phyloP scores from a whole-genome alignment of 2,329 filamentous ascomycete genomes.

The Boeremia lycopersici region DNA sequence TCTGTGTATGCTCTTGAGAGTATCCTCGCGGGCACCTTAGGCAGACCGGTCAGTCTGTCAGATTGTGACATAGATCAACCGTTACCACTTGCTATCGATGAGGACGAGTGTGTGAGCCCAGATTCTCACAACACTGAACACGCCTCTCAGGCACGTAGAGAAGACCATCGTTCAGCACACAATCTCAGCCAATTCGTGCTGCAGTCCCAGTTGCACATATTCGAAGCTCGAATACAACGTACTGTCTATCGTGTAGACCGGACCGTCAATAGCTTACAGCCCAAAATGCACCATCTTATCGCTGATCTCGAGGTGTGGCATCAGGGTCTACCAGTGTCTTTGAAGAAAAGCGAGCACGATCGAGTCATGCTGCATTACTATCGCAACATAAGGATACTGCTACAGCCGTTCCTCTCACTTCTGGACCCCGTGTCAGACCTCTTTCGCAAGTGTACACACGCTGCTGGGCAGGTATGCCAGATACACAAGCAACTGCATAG shows the following conservation, averaged over 20 bases:
- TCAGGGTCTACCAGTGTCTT: conserved; percentile 43
- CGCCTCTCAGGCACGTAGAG: neutral
- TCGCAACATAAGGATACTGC: conserved; percentile 56
- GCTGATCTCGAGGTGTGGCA: conserved; percentile 57
- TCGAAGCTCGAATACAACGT: conserved; percentile 58
- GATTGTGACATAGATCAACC: conserved; percentile 59
- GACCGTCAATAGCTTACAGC: conserved; percentile 51
- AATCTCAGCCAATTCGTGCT: conserved; percentile 18
- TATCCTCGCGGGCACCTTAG: conserved; percentile 58
- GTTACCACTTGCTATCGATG: conserved; percentile 54
- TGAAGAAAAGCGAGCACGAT: conserved; percentile 49
- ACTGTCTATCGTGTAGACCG: conserved; percentile 60
- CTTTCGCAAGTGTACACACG: conserved; percentile 51
- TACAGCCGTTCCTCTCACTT: conserved; percentile 58
- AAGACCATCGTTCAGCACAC: neutral
- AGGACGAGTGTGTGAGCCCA: conserved; percentile 40
- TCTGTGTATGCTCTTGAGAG: conserved; percentile 59
- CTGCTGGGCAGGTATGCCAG: conserved; percentile 52
- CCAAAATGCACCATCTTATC: conserved; percentile 56
- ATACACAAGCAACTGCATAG: conserved; percentile 53
- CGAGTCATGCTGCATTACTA: conserved; percentile 59
- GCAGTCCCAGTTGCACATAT: conserved; percentile 54
- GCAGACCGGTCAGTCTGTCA: conserved; percentile 57
- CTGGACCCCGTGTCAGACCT: conserved; percentile 55
- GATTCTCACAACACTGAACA: neutral